Percentiles rank a stretch among this genome's conserved stretches.
Conservation (phyloP, 2,329 filamentous ascomycete species). For the Aspergillus tubingensis region DNA sequence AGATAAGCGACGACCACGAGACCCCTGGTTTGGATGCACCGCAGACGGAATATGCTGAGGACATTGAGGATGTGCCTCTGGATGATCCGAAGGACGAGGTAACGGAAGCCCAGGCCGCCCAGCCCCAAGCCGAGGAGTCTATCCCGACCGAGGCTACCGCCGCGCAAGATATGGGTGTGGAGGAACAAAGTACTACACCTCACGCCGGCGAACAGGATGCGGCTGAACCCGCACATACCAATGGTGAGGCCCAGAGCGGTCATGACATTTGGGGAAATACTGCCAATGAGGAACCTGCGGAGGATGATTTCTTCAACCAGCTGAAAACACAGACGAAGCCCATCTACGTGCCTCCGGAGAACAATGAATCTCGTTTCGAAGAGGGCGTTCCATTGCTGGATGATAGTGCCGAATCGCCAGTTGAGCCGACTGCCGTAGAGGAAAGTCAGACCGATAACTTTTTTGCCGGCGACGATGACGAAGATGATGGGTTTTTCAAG, state of each 20-base stretch:
- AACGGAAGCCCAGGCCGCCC: constrained; percentile 1
- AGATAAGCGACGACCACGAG: background rate
- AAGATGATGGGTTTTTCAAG: constrained; percentile 42
- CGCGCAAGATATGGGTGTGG: background rate
- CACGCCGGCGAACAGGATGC: constrained; percentile 9
- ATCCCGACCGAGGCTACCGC: background rate
- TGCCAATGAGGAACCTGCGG: constrained; percentile 45
- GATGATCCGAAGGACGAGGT: background rate
- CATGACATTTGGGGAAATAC: constrained; percentile 47
- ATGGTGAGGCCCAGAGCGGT: constrained; percentile 20
- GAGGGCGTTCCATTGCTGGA: constrained; percentile 66
- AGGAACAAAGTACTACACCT: constrained; percentile 1
- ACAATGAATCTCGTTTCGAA: constrained; percentile 63
- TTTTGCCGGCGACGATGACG: constrained; percentile 43
- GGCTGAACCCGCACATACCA: constrained; percentile 4
- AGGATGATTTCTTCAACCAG: constrained; percentile 63
- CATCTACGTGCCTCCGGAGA: constrained; percentile 40
- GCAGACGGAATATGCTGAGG: background rate
- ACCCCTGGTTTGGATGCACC: background rate
- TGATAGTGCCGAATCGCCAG: constrained; percentile 39
- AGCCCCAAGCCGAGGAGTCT: background rate
- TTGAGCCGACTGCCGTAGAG: constrained; percentile 28
- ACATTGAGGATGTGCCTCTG: background rate
- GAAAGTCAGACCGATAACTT: constrained; percentile 30
- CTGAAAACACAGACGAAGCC: constrained; percentile 45